A percentile compares a stretch with the other conserved stretches of the same genome.
Evolutionary conservation across 352 stramenopile species (phyloP).

Genomic region (Blastocystis sp.): DNA sequence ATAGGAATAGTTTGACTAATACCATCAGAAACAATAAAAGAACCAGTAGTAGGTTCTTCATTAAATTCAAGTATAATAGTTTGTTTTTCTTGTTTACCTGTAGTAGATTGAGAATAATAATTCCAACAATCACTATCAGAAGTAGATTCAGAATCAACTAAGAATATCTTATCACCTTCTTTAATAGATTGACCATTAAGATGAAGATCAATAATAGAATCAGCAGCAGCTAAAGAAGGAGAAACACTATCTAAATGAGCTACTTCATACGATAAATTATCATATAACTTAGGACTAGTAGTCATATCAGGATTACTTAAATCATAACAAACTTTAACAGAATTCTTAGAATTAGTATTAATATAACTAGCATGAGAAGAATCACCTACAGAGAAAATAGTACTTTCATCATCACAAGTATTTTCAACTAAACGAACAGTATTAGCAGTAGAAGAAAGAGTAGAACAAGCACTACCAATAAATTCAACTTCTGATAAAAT

Average conservation of each 20-base stretch:
- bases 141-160: slow-evolving; percentile 10
- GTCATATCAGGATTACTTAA: slow-evolving; percentile 1
- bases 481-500: slow-evolving; percentile 29
- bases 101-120: neutral
- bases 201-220: neutral
- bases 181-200: slow-evolving; percentile 3
- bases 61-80: slow-evolving; percentile 4
- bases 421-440: neutral
- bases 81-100: slow-evolving; percentile 14
- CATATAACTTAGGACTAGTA: slow-evolving; percentile 7
- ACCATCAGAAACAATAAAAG: slow-evolving; percentile 6
- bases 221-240: neutral
- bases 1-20: slow-evolving; percentile 20
- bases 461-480: neutral
- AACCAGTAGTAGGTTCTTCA: neutral
- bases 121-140: slow-evolving; percentile 26
- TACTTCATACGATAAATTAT: neutral
- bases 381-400: slow-evolving; percentile 3
- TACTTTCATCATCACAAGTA: neutral
- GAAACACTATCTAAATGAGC: neutral
- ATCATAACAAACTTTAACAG: slow-evolving; percentile 25
- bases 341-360: neutral
- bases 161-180: slow-evolving; percentile 18
- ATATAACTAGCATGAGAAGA: too few relatives aligned
- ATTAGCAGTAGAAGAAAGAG: slow-evolving; percentile 7